Evolutionary conservation across 371 early-diverging fungal genomes (phyloP), one percentile per base, ranked within the genome.

Genomic region (Coemansia sp.): DNA sequence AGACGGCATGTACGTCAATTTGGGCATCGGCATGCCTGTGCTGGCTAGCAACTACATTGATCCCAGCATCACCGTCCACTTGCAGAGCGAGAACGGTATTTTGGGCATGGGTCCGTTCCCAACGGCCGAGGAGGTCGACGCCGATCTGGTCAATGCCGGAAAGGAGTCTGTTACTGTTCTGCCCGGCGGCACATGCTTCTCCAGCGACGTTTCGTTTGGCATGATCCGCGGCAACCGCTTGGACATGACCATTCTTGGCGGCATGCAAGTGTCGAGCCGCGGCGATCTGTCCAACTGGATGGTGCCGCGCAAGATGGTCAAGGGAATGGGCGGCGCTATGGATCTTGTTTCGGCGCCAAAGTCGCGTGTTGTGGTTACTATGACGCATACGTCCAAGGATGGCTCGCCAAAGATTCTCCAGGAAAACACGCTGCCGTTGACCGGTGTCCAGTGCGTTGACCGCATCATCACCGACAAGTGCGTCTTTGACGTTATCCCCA

Each of bases 321-420:
- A 89, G 82, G 90, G 90, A 59, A 86, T 85, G 85, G 90, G 90
- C 39, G 89, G 90, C 10, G 90, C 90, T n/a, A 88, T 88, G 89
- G 90, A 90, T 59, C 74, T 90, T 27, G 90, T 88, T 3, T 79
- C 88, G 27, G 81, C 83, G 16, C 74, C 81, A n/a, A 78, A 76
- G 47, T 83, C 89, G 18, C 51, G 87, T 76, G 45, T 81, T 79
- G 86, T 89, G 14, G 88, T 89, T 54, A 86, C 87, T 40, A 89
- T 88, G 89, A 86, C 86, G 55, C 90, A 89, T 64, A 77, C 81
- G 22, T 83, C 88, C 64, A 88, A 88, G 82, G 81, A 82, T 11
- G 88, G 87, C 56, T 79, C 80, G 65, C 85, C 82, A 61, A 89
- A 89, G 83, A 88, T 89, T 47, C 66, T 89, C 53, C 69, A 83